Percentiles rank a stretch among this genome's conserved stretches.
These are phyloP conservation scores for Cyberlindnera suaveolens DNA, from an alignment of 805 yeast genomes.

Conservation along the genomic window DNA sequence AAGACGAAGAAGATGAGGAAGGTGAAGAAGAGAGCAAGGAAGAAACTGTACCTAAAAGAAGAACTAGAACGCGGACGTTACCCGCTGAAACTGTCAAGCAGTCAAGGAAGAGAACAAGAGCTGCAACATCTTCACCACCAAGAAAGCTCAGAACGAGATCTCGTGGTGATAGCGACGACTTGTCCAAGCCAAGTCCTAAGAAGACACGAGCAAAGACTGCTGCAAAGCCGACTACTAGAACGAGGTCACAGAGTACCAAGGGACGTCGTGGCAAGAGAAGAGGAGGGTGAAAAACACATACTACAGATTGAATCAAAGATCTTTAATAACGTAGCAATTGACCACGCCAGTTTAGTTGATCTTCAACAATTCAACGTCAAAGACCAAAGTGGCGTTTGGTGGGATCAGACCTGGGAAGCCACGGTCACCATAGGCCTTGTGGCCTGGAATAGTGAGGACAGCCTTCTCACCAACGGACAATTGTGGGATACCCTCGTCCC, in stretches of 20 bases:
- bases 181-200: conserved; percentile 1
- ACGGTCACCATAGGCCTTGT: conserved; percentile 87
- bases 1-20: conserved; percentile 4
- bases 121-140: conserved; percentile 2
- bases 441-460: conserved; percentile 84
- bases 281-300: neutral
- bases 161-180: conserved; percentile 2
- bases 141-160: conserved; percentile 7
- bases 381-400: conserved; percentile 88
- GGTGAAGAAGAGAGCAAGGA: conserved; percentile 10
- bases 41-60: conserved; percentile 4
- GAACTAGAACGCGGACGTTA: conserved; percentile 7
- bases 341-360: conserved; percentile 26
- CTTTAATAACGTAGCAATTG: neutral
- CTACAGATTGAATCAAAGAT: neutral
- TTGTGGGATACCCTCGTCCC: conserved; percentile 94
- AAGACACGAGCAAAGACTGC: neutral
- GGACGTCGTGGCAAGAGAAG: conserved; percentile 2
- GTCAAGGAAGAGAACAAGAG: conserved; percentile 3
- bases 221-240: neutral
- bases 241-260: conserved; percentile 5
- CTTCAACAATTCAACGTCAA: conserved; percentile 68
- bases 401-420: conserved; percentile 98
- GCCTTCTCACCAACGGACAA: conserved; percentile 92
- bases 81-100: neutral